Percentiles rank a stretch among this genome's conserved stretches.
Conservation (phyloP, 306 rosid genomes). For the Cucumis cinereus region DNA sequence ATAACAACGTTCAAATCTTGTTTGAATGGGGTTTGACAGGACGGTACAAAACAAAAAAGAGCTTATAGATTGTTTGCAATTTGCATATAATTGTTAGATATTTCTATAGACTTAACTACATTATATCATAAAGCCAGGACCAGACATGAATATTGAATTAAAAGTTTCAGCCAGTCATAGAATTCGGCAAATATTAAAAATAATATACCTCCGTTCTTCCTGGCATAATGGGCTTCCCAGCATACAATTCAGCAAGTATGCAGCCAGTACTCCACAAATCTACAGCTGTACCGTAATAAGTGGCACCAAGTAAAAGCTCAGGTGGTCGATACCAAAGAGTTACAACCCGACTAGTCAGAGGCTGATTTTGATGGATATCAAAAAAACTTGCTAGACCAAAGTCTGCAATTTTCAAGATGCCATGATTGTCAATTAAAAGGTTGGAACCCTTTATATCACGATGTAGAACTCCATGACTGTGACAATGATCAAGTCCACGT, state of each 20-base stretch:
- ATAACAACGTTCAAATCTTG: background rate
- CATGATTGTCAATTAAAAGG: conserved; percentile 77
- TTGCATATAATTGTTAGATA: background rate
- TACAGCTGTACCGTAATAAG: conserved; percentile 69
- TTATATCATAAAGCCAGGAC: background rate
- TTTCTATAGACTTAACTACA: background rate
- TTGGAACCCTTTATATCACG: conserved; percentile 95
- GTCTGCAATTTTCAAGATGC: conserved; percentile 76
- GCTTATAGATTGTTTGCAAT: background rate
- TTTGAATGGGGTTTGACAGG: background rate
- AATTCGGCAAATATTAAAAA: background rate
- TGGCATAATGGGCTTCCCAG: conserved; percentile 93
- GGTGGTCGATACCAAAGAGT: conserved; percentile 95
- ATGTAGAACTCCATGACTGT: conserved; percentile 70
- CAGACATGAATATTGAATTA: background rate
- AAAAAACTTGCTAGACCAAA: conserved; percentile 85
- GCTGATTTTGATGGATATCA: conserved; percentile 63
- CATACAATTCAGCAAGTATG: conserved; percentile 83
- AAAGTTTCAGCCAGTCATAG: background rate
- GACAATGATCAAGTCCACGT: conserved; percentile 80
- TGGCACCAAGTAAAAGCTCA: conserved; percentile 92
- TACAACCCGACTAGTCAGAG: conserved; percentile 85
- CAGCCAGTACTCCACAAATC: conserved; percentile 96
- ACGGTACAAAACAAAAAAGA: background rate
- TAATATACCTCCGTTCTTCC: conserved; percentile 81